Base-by-base conservation (phyloP, 148 eudicot genomes). In the Dysphania ambrosioides region DNA sequence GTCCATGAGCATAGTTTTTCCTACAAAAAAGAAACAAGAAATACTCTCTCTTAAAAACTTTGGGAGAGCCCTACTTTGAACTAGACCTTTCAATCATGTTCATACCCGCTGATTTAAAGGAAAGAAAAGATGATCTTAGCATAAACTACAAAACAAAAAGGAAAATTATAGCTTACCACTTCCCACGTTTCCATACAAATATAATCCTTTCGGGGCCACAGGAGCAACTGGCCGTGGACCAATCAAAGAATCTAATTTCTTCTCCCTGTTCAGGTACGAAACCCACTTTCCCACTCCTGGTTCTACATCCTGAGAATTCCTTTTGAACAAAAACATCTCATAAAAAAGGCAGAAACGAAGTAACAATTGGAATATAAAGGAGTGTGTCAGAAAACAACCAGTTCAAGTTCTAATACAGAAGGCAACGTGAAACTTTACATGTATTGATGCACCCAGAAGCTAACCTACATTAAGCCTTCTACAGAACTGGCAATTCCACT, bases 1-100 rank as follows among this genome's bases (percentile, higher is more conserved):
- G 83, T 94, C 98, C 98, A 94, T 91, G 67, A 94, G 96, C 98
- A 94, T 94, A 65, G 98, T 94, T 85, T 94, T 94, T 68, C 98
- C 98, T 94, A 56, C 76, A 86, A 23, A 47, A 71, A 76, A 72
- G 13, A 15, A 51, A 30, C 75, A 8, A 70, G 75, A 70, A 38
- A 68, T 32, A 19, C 34, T 27, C 61, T 70, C 67, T 23, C 40
- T 31, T 0, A 35, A 51, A 56, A 53, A 67, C 27, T 29, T 55
- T 32, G 31, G 66, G 67, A 34, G 53, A 70, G 29, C 53, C 79
- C 78, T n/a, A n/a, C n/a, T n/a, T n/a, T n/a, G n/a, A n/a, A n/a
- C n/a, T n/a, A n/a, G n/a, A n/a, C n/a, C n/a, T n/a, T n/a, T n/a
- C 32, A 44, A 47, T 27, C 12, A 56, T 30, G 60, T 44, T 44